Conservation (phyloP, 768 basidiomycete species). For the Kwoniella heveanensis region DNA sequence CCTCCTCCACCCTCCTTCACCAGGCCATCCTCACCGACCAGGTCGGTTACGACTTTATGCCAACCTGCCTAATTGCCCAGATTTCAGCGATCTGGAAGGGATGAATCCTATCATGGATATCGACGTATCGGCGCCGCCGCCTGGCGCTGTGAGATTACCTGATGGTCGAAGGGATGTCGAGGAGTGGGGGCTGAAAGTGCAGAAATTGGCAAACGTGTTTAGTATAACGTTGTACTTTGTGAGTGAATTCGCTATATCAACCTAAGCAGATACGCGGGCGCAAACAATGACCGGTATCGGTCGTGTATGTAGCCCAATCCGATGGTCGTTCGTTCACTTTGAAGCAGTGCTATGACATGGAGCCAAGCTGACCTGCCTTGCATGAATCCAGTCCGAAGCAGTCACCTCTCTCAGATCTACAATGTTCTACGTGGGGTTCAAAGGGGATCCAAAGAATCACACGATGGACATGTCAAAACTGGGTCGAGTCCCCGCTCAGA, state of each 20-base stretch:
- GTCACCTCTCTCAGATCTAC: slow-evolving; percentile 28
- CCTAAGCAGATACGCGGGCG: not conserved
- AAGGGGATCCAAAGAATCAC: slow-evolving; percentile 45
- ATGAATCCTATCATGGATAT: slow-evolving; percentile 52
- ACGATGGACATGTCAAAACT: slow-evolving; percentile 58
- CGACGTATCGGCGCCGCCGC: slow-evolving; percentile 33
- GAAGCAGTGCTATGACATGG: not conserved
- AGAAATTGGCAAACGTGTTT: slow-evolving; percentile 53
- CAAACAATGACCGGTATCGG: no score
- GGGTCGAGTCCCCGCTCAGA: slow-evolving; percentile 74
- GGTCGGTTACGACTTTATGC: slow-evolving; percentile 46
- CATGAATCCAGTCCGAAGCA: slow-evolving; percentile 38
- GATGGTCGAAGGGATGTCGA: slow-evolving; percentile 52
- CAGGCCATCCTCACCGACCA: slow-evolving; percentile 49
- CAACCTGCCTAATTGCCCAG: slow-evolving; percentile 50
- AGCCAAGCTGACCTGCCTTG: not conserved
- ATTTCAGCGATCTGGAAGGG: slow-evolving; percentile 49
- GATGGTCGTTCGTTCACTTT: not conserved
- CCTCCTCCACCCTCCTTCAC: slow-evolving; percentile 50
- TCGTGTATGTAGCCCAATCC: no score
- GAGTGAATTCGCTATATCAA: slow-evolving; percentile 17
- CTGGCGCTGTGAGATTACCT: slow-evolving; percentile 21
- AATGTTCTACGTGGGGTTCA: slow-evolving; percentile 49
- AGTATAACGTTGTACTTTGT: slow-evolving; percentile 52
- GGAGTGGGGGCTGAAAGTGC: slow-evolving; percentile 55